Percentiles rank a stretch among this genome's conserved stretches.
Evolutionary conservation across 306 rosid species (phyloP).

Genomic region (Cicer judaicum): DNA sequence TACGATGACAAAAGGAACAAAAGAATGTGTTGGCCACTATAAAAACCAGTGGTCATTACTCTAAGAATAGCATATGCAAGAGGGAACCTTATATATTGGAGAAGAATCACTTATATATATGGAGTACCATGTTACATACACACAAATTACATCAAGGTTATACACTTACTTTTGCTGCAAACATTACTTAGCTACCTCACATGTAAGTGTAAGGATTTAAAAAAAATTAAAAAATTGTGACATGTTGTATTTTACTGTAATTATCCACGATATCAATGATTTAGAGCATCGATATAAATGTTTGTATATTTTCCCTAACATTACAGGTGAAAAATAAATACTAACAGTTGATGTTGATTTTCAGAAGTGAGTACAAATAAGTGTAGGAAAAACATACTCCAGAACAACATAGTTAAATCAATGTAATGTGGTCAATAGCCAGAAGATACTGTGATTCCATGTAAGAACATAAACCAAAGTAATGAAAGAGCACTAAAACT

Average conservation of each 20-base stretch:
- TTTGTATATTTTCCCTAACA: not conserved
- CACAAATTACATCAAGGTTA: not conserved
- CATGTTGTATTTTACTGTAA: too few species aligned
- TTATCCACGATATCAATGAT: too few species aligned
- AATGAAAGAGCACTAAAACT: conserved; percentile 21
- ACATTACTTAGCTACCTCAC: not conserved
- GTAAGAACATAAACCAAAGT: not conserved
- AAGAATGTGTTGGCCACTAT: conserved; percentile 39
- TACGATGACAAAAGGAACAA: conserved; percentile 22
- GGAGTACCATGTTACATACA: not conserved
- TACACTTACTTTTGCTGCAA: not conserved
- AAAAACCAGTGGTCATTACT: conserved; percentile 28
- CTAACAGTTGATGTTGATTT: not conserved
- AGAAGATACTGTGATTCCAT: conserved; percentile 2
- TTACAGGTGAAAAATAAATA: too few species aligned
- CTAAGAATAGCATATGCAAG: not conserved
- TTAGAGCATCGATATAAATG: not conserved
- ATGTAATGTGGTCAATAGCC: not conserved
- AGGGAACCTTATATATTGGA: not conserved
- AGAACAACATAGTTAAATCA: too few species aligned
- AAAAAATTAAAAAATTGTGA: too few species aligned
- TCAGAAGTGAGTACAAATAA: not conserved
- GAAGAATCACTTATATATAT: not conserved
- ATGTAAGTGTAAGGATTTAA: too few species aligned
- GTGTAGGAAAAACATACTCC: not conserved